Base-by-base conservation (phyloP, 148 eudicot genomes). In the Linanthus parryae region DNA sequence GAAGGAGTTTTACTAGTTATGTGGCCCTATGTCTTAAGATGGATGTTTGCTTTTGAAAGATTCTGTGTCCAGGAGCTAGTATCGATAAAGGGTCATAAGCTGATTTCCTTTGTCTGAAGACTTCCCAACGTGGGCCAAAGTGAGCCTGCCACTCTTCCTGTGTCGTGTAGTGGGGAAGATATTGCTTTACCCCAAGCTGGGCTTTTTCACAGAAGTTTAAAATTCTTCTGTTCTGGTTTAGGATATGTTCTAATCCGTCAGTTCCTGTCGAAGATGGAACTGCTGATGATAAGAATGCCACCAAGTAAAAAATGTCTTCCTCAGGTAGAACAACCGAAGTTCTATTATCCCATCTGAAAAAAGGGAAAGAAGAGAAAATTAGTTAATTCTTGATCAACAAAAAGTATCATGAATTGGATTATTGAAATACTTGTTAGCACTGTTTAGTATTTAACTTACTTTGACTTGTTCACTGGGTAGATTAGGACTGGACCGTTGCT, bases 41-140 rank as follows among this genome's bases (percentile, higher is more conserved):
- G 3, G 83, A 59, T 61, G 50, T 25, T 18, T 73, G 70, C 68
- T 89, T 82, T 57, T 59, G 80, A 58, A 91, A 91, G 48, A 92
- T 84, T 49, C 71, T 69, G 31, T 92, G 98, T 8, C 98, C 96
- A 15, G 98, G 98, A 26, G 90, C 85, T 42, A 83, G 90, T 46
- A 92, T 81, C 10, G 96, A 81, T 44, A 79, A 58, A 20, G 98
- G 98, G 67, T 92, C 98, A 62, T 84, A 92, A 12, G 67, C 71
- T 44, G 65, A 62, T 72, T 92, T 92, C 57, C 80, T 81, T 59
- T 62, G 70, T 35, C 19, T 49, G 54, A 92, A 81, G 27, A 39
- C 42, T 51, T 84, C 73, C 98, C 98, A 92, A 9, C 36, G 71
- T n/a, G 61, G 52, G 29, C 98, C 96, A 65, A 76, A 84, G 39